phyloP scores from a whole-genome alignment of 164 flowering plant species.

The Annona cherimola region DNA sequence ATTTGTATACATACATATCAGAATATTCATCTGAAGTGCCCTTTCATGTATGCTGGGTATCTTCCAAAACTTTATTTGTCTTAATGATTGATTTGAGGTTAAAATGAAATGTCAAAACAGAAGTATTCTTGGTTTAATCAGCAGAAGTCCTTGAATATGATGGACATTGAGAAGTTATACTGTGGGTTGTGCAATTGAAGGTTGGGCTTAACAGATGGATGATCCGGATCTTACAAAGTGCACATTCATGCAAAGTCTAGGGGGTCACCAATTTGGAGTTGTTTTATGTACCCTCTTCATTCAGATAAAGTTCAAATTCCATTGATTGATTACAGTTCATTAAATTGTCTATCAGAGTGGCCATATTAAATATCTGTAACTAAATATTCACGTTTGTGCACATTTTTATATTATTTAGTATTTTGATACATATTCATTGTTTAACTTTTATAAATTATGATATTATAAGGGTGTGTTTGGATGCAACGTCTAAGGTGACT shows the following conservation, averaged over 20 bases:
- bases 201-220: neutral
- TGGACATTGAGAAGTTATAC: neutral
- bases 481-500: neutral
- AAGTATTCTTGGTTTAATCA: neutral
- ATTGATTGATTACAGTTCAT: neutral
- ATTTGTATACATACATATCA: neutral
- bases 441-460: too few relatives aligned
- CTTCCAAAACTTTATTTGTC: neutral
- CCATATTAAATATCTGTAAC: too few relatives aligned
- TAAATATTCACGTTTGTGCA: neutral
- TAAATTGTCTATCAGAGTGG: neutral
- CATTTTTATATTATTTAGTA: too few relatives aligned
- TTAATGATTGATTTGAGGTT: neutral
- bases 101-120: neutral
- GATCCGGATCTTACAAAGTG: neutral
- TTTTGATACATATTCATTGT: neutral
- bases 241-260: neutral
- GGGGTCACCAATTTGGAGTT: neutral
- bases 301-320: neutral
- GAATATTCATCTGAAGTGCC: conserved; percentile 1
- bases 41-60: neutral
- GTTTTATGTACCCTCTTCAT: neutral
- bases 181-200: neutral
- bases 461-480: neutral
- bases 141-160: neutral